These are phyloP conservation scores for Candolleomyces aberdarensis DNA, from an alignment of 768 basidiomycete species.

Conservation along the genomic window DNA sequence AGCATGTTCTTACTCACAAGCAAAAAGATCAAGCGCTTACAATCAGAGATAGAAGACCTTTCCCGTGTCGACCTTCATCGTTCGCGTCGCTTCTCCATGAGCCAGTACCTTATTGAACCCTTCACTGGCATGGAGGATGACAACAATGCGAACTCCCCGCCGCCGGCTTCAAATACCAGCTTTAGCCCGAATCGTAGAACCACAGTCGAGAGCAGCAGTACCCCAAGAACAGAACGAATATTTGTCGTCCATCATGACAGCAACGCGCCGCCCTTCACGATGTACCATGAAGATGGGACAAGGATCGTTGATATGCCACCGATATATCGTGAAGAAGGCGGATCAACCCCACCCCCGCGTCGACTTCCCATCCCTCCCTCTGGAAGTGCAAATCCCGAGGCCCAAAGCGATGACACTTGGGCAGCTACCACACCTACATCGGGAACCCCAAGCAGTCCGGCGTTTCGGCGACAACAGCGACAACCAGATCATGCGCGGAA, in stretches of 20 bases:
- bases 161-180: constrained; percentile 9
- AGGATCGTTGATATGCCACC: constrained; percentile 61
- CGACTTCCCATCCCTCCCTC: neutral
- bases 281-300: constrained; percentile 52
- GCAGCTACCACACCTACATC: neutral
- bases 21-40: constrained; percentile 17
- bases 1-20: constrained; percentile 32
- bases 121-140: constrained; percentile 33
- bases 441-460: neutral
- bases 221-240: constrained; percentile 33
- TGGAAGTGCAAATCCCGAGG: neutral
- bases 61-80: constrained; percentile 13
- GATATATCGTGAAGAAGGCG: constrained; percentile 33
- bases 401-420: constrained; percentile 7
- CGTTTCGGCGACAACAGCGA: constrained; percentile 17
- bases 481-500: constrained; percentile 21
- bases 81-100: too few species aligned
- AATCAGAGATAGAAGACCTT: constrained; percentile 21
- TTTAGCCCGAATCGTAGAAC: constrained; percentile 4
- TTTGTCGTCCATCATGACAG: constrained; percentile 63
- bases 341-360: neutral
- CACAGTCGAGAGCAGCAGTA: neutral
- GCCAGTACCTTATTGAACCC: constrained; percentile 40
- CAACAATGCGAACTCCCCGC: constrained; percentile 9
- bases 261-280: constrained; percentile 55